Conservation (phyloP, 1,284 basidiomycete genomes). For the Volvariella surrecta region DNA sequence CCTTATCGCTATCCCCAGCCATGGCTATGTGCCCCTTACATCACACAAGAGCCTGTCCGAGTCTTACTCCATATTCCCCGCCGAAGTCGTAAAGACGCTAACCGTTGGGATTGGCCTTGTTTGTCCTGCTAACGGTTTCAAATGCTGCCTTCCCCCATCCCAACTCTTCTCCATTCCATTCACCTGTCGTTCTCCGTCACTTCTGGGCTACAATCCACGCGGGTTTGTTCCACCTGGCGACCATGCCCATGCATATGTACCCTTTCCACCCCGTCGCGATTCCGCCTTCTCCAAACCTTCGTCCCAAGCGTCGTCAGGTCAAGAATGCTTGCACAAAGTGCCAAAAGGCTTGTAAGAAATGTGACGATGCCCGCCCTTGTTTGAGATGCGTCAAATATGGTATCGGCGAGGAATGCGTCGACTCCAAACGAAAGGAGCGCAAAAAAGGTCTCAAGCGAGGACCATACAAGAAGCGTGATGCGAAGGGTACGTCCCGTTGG, state of each 20-base stretch:
- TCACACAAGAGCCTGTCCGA: too few species aligned
- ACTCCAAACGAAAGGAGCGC: conserved; percentile 78
- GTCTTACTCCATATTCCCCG: too few species aligned
- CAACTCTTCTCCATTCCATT: conserved; percentile 17
- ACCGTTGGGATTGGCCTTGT: too few species aligned
- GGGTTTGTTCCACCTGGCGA: conserved; percentile 4
- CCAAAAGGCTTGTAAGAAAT: conserved; percentile 88
- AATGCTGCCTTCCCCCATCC: conserved; percentile 11
- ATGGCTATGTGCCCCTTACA: too few species aligned
- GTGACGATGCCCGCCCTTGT: conserved; percentile 81
- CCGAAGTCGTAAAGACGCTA: too few species aligned
- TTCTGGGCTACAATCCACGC: too few species aligned
- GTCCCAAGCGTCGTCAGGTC: conserved; percentile 78
- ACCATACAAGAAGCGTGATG: conserved; percentile 90
- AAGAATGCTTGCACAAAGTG: conserved; percentile 88
- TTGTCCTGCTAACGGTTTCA: too few species aligned
- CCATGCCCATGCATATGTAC: conserved; percentile 59
- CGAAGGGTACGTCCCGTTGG: conserved; percentile 50
- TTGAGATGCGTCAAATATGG: conserved; percentile 83
- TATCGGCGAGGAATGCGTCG: conserved; percentile 69
- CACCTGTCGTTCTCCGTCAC: too few species aligned
- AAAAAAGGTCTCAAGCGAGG: conserved; percentile 83
- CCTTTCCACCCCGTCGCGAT: conserved; percentile 46
- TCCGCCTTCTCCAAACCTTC: conserved; percentile 28
- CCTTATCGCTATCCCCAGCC: too few species aligned